Evolutionary conservation across 495 filamentous ascomycete genomes (phyloP).

Genomic region (Physcia stellaris): DNA sequence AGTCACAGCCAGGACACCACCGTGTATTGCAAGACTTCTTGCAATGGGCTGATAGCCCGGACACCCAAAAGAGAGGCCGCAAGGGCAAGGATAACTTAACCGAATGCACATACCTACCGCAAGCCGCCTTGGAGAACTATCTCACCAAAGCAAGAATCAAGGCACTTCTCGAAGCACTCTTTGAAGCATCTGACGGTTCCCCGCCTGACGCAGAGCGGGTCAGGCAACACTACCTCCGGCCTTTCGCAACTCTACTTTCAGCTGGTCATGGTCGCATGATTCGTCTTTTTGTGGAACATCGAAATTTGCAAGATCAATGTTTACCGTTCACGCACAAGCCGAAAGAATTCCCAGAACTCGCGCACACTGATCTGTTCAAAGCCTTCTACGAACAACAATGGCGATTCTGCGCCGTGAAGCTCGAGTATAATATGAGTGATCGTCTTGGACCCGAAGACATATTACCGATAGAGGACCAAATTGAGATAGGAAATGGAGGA

Average conservation of each 20-base stretch:
- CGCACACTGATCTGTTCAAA: neutral
- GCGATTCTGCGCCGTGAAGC: slow-evolving; percentile 6
- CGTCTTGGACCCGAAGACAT: slow-evolving; percentile 1
- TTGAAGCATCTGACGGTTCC: neutral
- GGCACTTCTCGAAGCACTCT: slow-evolving; percentile 1
- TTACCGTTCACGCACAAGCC: slow-evolving; percentile 5
- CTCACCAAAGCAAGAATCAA: neutral
- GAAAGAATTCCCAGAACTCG: neutral
- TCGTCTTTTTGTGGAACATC: slow-evolving; percentile 5
- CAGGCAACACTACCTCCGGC: slow-evolving; percentile 7
- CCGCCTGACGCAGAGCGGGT: slow-evolving; percentile 1
- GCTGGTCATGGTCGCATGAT: slow-evolving; percentile 5
- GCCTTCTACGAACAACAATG: slow-evolving; percentile 7
- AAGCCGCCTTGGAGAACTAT: neutral
- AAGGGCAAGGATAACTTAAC: neutral
- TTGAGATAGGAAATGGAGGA: slow-evolving; percentile 4
- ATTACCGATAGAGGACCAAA: slow-evolving; percentile 6
- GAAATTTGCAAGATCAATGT: slow-evolving; percentile 2
- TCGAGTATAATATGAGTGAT: slow-evolving; percentile 8
- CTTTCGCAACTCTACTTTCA: slow-evolving; percentile 8
- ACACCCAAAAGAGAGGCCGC: neutral
- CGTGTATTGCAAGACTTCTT: slow-evolving; percentile 3
- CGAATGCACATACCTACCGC: neutral
- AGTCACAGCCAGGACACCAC: neutral
- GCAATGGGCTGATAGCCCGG: neutral